Evolutionary conservation across 2,329 filamentous ascomycete genomes (phyloP).

Genomic region (Xylariales sp.): DNA sequence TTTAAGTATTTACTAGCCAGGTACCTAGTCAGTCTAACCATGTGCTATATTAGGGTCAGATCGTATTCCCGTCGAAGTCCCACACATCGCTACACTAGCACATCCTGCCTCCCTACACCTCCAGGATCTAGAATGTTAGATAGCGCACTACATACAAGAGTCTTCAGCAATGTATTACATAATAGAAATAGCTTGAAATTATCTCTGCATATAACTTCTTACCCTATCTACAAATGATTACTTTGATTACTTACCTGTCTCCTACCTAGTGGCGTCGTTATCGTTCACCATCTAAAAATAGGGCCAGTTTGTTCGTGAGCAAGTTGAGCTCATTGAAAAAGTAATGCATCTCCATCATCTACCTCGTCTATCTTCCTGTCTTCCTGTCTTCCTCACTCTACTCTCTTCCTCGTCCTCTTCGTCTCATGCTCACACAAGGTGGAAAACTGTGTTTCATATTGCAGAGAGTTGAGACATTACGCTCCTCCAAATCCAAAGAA

Average conservation of each 20-base stretch:
- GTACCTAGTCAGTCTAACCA: not conserved
- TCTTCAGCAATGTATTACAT: no score
- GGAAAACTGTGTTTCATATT: no score
- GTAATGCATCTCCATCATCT: not conserved
- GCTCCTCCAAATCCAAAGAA: not conserved
- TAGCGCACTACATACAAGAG: no score
- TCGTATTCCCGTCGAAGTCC: slow-evolving; percentile 27
- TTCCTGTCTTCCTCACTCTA: no score
- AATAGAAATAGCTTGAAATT: no score
- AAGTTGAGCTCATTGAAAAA: slow-evolving; percentile 1
- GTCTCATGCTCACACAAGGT: no score
- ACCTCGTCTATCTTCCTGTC: no score
- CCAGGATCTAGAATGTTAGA: no score
- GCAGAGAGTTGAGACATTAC: slow-evolving; percentile 7
- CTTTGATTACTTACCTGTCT: not conserved
- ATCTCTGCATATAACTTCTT: no score
- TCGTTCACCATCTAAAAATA: slow-evolving; percentile 23
- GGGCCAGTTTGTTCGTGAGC: not conserved
- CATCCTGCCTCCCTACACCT: no score
- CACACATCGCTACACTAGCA: slow-evolving; percentile 5
- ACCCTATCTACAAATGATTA: not conserved
- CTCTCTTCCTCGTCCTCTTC: no score
- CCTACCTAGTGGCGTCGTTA: not conserved
- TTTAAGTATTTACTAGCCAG: not conserved
- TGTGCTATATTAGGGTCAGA: slow-evolving; percentile 14